Evolutionary conservation across 2,329 filamentous ascomycete genomes (phyloP).

Genomic region (Botrytis paeoniae): DNA sequence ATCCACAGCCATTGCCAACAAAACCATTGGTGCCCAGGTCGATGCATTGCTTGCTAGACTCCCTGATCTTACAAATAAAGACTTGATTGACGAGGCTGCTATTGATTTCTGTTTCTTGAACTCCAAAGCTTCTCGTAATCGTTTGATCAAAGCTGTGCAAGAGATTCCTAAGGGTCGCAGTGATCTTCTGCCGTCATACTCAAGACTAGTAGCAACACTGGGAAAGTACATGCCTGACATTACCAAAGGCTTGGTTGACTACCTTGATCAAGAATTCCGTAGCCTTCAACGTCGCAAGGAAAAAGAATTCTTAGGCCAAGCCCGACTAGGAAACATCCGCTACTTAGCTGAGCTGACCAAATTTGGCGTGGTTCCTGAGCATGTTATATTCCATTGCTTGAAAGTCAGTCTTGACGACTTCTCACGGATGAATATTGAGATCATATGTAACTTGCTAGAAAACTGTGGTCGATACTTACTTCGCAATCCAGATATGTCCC

Average conservation of each 20-base stretch:
- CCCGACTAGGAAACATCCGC: conserved; percentile 91
- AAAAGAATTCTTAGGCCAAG: conserved; percentile 94
- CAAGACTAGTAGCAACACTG: conserved; percentile 88
- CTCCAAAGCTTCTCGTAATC: conserved; percentile 94
- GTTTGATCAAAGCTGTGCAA: conserved; percentile 86
- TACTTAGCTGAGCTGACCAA: conserved; percentile 97
- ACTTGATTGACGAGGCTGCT: conserved; percentile 85
- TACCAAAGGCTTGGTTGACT: conserved; percentile 84
- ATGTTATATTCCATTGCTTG: conserved; percentile 97
- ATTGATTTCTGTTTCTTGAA: conserved; percentile 98
- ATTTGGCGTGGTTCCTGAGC: conserved; percentile 95
- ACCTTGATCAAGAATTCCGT: conserved; percentile 94
- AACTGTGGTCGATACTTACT: conserved; percentile 94
- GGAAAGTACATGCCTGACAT: conserved; percentile 93
- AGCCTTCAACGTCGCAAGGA: conserved; percentile 95
- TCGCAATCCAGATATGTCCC: conserved; percentile 86
- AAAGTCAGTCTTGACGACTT: conserved; percentile 98
- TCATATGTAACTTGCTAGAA: conserved; percentile 92
- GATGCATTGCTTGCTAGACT: conserved; percentile 83
- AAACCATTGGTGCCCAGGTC: conserved; percentile 94
- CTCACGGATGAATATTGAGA: conserved; percentile 98
- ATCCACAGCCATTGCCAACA: conserved; percentile 94
- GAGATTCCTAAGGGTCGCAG: conserved; percentile 93
- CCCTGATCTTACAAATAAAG: conserved; percentile 89
- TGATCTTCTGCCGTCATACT: conserved; percentile 86